A percentile compares a stretch with the other conserved stretches of the same genome.
These are phyloP conservation scores for Suillus sp. DNA, from an alignment of 768 basidiomycete species.

Conservation along the genomic window DNA sequence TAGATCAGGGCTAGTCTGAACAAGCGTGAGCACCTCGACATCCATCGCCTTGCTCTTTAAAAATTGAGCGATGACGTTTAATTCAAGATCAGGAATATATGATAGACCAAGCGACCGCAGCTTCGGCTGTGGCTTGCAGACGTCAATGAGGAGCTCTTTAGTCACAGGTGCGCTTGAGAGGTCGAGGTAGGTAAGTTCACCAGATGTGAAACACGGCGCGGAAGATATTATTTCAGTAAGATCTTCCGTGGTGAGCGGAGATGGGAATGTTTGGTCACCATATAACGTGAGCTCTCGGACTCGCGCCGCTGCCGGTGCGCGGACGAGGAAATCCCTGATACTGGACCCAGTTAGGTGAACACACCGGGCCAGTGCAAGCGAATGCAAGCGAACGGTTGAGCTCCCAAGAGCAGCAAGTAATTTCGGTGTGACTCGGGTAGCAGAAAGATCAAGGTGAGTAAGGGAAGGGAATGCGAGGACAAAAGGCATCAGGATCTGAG, in stretches of 20 bases:
- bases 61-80: conserved; percentile 69
- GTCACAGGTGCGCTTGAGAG: conserved; percentile 83
- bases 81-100: conserved; percentile 71
- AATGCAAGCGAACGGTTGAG: conserved; percentile 71
- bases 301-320: conserved; percentile 60
- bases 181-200: conserved; percentile 84
- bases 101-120: conserved; percentile 91
- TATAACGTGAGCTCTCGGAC: conserved; percentile 85
- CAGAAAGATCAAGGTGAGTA: conserved; percentile 89
- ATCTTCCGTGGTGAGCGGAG: conserved; percentile 67
- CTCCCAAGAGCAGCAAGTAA: conserved; percentile 68
- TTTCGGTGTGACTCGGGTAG: conserved; percentile 79
- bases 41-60: conserved; percentile 65
- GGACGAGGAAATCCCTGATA: conserved; percentile 70
- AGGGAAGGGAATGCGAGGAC: conserved; percentile 82
- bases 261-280: conserved; percentile 83
- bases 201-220: conserved; percentile 80
- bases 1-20: conserved; percentile 76
- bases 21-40: conserved; percentile 85
- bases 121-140: conserved; percentile 63
- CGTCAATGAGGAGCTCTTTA: conserved; percentile 46
- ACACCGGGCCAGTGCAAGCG: conserved; percentile 86
- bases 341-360: conserved; percentile 79
- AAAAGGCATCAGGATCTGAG: conserved; percentile 69
- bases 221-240: conserved; percentile 63